Base-by-base conservation (phyloP, 306 rosid species). In the Leucaena leucocephala region DNA sequence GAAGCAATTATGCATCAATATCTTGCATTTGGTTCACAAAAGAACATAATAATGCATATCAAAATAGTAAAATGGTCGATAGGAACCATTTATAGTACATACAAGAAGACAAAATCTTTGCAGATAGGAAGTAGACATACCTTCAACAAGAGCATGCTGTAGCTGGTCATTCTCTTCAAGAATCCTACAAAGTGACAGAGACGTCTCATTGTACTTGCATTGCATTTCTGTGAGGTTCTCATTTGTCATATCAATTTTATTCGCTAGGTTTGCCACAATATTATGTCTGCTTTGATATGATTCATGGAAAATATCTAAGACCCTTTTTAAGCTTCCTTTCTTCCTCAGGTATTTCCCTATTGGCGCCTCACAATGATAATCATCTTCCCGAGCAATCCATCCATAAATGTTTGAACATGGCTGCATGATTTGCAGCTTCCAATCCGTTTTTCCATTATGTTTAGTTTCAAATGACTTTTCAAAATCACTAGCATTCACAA, bases 341-440 rank as follows among this genome's bases (percentile, higher is more conserved):
- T 69, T 74, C 61, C 94, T 93, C 45, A 93, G 97, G 85, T 89
- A 95, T 72, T 85, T 90, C 75, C 98, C 99, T 21, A 91, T 86
- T 5, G 82, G 83, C 58, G 93, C 99, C 42, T 75, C 81, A 55
- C 92, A 84, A 16, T 59, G 62, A 68, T 82, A 93, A 72, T 95
- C 99, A 82, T 87, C 93, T 72, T 88, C 89, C 46, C 94, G 94
- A 1, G 99, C 99, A 76, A 88, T 74, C 99, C 99, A 95, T 70
- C 98, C 98, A 86, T 82, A 93, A 64, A 89, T 83, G 62, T 72
- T 68, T 68, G 87, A 77, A 72, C 88, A 86, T 55, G 81, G 79
- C 27, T 76, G 68, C 75, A 78, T 43, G 57, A 83, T 83, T 10
- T 40, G 76, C 22, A 85, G 70, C 73, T 63, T 78, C 98, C 98